Percentiles rank a stretch among this genome's conserved stretches.
phyloP scores from a whole-genome alignment of 179 eudicot species.

The Patellifolia procumbens region DNA sequence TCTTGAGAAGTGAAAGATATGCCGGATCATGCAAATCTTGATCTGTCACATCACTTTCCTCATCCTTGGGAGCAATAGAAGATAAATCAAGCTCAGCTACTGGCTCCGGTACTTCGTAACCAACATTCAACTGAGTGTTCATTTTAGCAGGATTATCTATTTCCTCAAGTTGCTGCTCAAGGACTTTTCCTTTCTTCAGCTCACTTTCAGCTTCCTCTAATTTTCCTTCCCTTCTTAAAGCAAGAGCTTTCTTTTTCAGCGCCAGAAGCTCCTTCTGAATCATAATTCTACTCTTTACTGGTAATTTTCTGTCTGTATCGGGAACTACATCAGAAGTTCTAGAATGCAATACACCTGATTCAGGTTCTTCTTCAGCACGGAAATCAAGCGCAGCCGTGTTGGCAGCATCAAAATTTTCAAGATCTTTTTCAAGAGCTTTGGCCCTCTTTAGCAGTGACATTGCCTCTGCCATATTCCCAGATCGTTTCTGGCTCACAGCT shows the following conservation, averaged over 20 bases:
- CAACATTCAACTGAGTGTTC: constrained; percentile 28
- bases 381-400: constrained; percentile 20
- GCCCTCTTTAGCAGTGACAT: constrained; percentile 69
- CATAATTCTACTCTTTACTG: constrained; percentile 55
- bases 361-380: constrained; percentile 21
- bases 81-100: constrained; percentile 29
- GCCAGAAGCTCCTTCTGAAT: constrained; percentile 87
- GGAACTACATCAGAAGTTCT: constrained; percentile 19
- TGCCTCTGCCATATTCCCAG: constrained; percentile 68
- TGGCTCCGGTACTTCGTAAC: constrained; percentile 25
- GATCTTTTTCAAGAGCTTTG: constrained; percentile 72
- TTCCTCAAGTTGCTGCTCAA: constrained; percentile 90
- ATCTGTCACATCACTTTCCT: constrained; percentile 70
- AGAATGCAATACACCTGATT: constrained; percentile 17
- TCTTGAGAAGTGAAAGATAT: constrained; percentile 65
- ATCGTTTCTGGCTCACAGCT: constrained; percentile 60
- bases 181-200: constrained; percentile 72
- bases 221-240: constrained; percentile 85
- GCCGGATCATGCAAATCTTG: constrained; percentile 86
- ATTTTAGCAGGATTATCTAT: constrained; percentile 50
- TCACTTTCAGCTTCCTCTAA: constrained; percentile 86
- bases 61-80: constrained; percentile 37
- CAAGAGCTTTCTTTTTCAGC: constrained; percentile 81
- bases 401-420: constrained; percentile 34
- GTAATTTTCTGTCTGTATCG: constrained; percentile 34